Evolutionary conservation across 106 monocot genomes (phyloP), one percentile per base, ranked within the genome.

Genomic region (Vanilla planifolia): DNA sequence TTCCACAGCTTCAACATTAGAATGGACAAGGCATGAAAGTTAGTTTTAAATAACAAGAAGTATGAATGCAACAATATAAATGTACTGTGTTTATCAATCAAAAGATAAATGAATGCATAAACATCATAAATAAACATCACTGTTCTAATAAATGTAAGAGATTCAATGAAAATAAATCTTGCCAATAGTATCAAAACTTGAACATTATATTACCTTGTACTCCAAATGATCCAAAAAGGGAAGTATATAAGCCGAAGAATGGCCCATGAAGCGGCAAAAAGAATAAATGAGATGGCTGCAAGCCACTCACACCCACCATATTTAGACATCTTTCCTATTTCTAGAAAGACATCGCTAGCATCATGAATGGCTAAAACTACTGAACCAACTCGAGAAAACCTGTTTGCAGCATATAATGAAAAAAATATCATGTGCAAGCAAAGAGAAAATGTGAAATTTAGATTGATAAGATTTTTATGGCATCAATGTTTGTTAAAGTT

Each of bases 301-400:
- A 96, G 65, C 68, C 63, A 48, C 22, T 96, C 81, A 59, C 36
- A 63, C 14, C 77, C 79, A 77, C 73, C 65, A 62, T 96, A 96
- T 74, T 90, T 90, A 24, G 90, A 79, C 90, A 96, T 96, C 61
- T 96, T 96, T 53, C 81, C 95, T 11, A 64, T 43, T 74, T 96
- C 96, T 67, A 96, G 67, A 61, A 96, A 96, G 37, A 96, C 79
- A 68, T 96, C 96, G 75, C 75, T 81, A 71, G 90, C 90, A 82
- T 96, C 96, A 73, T 91, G 91, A 75, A 96, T 33, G 44, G 90
- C 90, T 62, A 96, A 59, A 63, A 90, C 84, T 64, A 96, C 33
- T 19, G 95, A 87, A 72, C 95, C 95, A 72, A 81, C 90, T 64
- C 95, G 80, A 63, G 78, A 73, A 79, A 96, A 96, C 63, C 95